Base-by-base conservation (phyloP, 2,329 filamentous ascomycete genomes). In the Fusarium scirpi region DNA sequence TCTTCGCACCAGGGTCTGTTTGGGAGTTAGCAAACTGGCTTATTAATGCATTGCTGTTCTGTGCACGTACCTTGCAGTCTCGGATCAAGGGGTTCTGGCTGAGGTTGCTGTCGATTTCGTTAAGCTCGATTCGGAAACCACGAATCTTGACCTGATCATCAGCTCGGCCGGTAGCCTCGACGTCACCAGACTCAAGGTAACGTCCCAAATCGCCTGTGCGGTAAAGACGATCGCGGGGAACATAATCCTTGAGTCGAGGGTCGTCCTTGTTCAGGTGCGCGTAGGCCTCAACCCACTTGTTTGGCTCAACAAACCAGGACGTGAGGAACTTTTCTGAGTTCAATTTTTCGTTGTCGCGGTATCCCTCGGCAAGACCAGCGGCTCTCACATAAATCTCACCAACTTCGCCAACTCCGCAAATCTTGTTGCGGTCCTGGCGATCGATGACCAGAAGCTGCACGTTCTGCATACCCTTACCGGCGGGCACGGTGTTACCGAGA, bases 81-180 rank as follows among this genome's bases (percentile, higher is more conserved):
- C 93, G 87, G 25, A 98, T 88, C 25, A 97, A 82, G 1, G 88
- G 89, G 80, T 93, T 89, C 46, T 90, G 87, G 57, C 89, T 92
- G 48, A 98, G 83, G 78, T 97, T 91, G 44, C 86, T 92, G 79
- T 98, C 94, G 72, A 98, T 98, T 72, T 98, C 96, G 69, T 91
- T 92, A 47, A 98, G 53, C 22, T 99, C 96, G 72, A 99, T 97
- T 66, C 95, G 88, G 85, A 98, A 98, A 2, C 95, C 95, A 65
- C 96, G 91, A 71, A 98, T 95, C 85, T 98, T 99, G 83, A 98
- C 93, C 78, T 98, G 95, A 72, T 91, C 88, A 76, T 98, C 95
- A 25, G 90, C 90, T 62, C 96, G 87, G 24, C 95, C 95, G 12
- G 92, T 91, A 76, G 90, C 92, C 76, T 92, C 91, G 13, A 94